These are phyloP conservation scores for Rheum nobile DNA, from an alignment of 148 eudicot species.

Conservation along the genomic window DNA sequence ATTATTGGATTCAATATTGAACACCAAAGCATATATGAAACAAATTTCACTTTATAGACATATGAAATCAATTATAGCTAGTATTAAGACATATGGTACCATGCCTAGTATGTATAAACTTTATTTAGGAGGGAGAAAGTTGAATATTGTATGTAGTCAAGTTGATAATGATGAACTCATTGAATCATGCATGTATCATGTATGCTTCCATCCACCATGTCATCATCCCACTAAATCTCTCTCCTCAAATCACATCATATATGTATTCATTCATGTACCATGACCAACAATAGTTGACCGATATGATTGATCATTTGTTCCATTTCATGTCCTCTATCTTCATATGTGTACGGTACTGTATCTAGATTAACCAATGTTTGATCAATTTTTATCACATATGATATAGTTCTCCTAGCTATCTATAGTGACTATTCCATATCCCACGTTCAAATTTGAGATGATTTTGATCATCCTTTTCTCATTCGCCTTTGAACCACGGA, in stretches of 20 bases:
- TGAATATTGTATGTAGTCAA: not conserved
- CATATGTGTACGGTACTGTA: not conserved
- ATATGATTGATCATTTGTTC: not conserved
- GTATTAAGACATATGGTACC: not conserved
- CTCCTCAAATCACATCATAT: not conserved
- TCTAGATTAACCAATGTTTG: not conserved
- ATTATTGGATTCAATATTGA: too few species aligned
- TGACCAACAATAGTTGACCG: not conserved
- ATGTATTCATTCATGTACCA: not conserved
- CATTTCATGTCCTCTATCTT: not conserved
- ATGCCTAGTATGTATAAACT: not conserved
- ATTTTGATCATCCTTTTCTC: too few species aligned
- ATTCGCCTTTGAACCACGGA: not conserved
- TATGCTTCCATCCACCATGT: not conserved
- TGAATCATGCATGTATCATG: slow-evolving; percentile 3
- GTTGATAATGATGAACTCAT: not conserved
- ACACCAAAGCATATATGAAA: too few species aligned
- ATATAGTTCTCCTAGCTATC: not conserved
- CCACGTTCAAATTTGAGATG: not conserved
- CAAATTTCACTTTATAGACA: not conserved
- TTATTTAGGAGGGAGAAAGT: not conserved
- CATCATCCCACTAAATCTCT: slow-evolving; percentile 2
- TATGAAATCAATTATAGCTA: not conserved
- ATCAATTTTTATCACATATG: not conserved
- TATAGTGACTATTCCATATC: too few species aligned